Evolutionary conservation across 306 rosid species (phyloP), one percentile per base, ranked within the genome.

Genomic region (Gleditsia sinensis): DNA sequence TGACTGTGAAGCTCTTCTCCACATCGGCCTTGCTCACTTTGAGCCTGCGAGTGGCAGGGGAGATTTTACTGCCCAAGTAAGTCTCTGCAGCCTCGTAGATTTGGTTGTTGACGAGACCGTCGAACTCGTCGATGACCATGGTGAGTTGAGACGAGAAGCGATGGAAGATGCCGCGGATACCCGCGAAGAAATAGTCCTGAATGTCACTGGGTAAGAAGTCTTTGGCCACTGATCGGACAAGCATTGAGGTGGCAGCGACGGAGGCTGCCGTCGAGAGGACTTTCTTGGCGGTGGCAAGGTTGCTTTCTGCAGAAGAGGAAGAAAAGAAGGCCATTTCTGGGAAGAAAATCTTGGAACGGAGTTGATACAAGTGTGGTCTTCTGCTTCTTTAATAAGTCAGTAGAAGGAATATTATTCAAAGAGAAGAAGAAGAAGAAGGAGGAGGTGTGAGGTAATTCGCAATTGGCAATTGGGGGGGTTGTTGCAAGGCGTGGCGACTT

Each of bases 91-190:
- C 84, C 7, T 78, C 88, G 82, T 88, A 90, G 74, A 92, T 77
- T 60, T 82, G 72, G 85, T 92, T 92, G 77, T 17, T 59, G 6
- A 54, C 73, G 1, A 92, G 82, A 17, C 96, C 98, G 7, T 92
- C 87, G 72, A 82, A 85, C 74, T 90, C 96, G 30, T 87, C 87
- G 49, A 92, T 75, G 13, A 92, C 83, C 62, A 90, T 81, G 5
- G 92, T 92, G 72, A 83, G 72, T 20, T 80, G 78, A 16, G 80
- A 55, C 4, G 96, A 90, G 87, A 85, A 87, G 4, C 83, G 80
- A 17, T 19, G 42, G 60, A 78, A 60, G 21, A 81, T 16, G 62
- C 50, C 40, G 19, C 76, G 62, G 49, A 81, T 50, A 3, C 79
- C 79, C 4, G 33, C 50, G 58, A 49, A 68, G 2, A 91, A 1